Evolutionary conservation across 2,329 filamentous ascomycete genomes (phyloP).

Genomic region (Hymenotorrendiella dingleyae): DNA sequence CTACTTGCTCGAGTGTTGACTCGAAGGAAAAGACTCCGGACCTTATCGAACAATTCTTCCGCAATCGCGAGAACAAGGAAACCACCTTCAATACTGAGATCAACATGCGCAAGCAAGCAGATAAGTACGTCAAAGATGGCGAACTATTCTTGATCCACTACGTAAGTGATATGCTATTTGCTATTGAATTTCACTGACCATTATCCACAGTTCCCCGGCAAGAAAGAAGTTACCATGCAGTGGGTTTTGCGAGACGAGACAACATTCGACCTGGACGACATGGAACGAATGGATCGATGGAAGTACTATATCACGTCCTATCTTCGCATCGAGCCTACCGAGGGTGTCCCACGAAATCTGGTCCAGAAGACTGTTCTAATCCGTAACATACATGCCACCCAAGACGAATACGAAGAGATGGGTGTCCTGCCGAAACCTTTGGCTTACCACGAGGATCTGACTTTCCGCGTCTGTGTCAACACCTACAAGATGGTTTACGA

Average conservation of each 20-base stretch:
- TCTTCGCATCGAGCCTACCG: constrained; percentile 81
- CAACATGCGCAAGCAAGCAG: constrained; percentile 82
- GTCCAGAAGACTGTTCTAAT: constrained; percentile 65
- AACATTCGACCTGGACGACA: constrained; percentile 82
- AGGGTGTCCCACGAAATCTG: constrained; percentile 61
- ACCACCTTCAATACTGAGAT: constrained; percentile 89
- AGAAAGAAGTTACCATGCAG: constrained; percentile 64
- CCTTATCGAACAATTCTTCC: constrained; percentile 80
- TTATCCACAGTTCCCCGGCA: constrained; percentile 54
- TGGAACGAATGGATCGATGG: constrained; percentile 79
- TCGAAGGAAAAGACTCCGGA: constrained; percentile 90
- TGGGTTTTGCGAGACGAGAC: constrained; percentile 63
- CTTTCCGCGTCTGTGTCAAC: constrained; percentile 69
- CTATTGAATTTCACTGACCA: constrained; percentile 9
- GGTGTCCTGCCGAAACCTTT: constrained; percentile 52
- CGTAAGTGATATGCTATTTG: constrained; percentile 53
- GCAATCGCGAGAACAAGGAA: constrained; percentile 73
- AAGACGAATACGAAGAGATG: constrained; percentile 59
- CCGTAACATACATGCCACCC: constrained; percentile 60
- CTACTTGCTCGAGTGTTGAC: constrained; percentile 79
- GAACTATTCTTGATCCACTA: constrained; percentile 87
- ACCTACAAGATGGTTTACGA: constrained; percentile 77
- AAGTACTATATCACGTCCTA: constrained; percentile 94
- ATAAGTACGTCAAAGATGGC: constrained; percentile 87
- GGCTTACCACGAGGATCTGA: constrained; percentile 60